These are phyloP conservation scores for Prunus padus DNA, from an alignment of 306 rosid species.

Conservation along the genomic window DNA sequence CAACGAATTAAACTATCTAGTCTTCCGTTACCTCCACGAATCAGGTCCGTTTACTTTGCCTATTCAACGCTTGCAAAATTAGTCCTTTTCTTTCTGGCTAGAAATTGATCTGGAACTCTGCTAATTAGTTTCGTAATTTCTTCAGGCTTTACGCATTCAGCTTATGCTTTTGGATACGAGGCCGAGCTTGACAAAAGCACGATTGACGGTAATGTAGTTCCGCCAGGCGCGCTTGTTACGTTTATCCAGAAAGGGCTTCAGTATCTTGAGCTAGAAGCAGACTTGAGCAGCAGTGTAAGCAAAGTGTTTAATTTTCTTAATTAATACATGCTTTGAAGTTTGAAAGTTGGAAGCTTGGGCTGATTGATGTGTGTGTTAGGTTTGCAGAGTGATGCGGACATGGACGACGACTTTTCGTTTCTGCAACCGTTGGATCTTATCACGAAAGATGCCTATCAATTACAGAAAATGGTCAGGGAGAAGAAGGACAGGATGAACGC, in stretches of 20 bases:
- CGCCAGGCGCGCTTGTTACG: constrained; percentile 66
- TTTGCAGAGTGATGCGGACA: constrained; percentile 56
- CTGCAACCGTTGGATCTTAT: constrained; percentile 70
- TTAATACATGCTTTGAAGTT: background rate
- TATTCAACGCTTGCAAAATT: background rate
- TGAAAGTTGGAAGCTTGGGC: constrained; percentile 1
- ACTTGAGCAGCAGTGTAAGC: constrained; percentile 58
- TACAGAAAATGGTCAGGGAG: constrained; percentile 46
- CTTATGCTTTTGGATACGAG: constrained; percentile 66
- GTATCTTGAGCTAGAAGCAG: constrained; percentile 65
- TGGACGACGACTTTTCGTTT: constrained; percentile 62
- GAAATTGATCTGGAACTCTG: background rate
- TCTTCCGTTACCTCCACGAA: constrained; percentile 67
- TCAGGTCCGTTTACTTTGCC: constrained; percentile 32
- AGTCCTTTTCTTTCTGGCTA: background rate
- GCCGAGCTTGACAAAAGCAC: constrained; percentile 54
- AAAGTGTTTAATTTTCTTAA: background rate
- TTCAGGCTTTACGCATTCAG: constrained; percentile 65
- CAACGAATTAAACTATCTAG: constrained; percentile 53
- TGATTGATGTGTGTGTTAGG: constrained; percentile 41
- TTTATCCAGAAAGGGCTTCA: constrained; percentile 64
- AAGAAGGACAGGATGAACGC: constrained; percentile 45
- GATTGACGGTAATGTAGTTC: constrained; percentile 53
- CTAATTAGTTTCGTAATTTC: background rate
- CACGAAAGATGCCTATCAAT: constrained; percentile 53